These are phyloP conservation scores for Pistacia integerrima DNA, from an alignment of 345 rosid genomes.

Conservation along the genomic window DNA sequence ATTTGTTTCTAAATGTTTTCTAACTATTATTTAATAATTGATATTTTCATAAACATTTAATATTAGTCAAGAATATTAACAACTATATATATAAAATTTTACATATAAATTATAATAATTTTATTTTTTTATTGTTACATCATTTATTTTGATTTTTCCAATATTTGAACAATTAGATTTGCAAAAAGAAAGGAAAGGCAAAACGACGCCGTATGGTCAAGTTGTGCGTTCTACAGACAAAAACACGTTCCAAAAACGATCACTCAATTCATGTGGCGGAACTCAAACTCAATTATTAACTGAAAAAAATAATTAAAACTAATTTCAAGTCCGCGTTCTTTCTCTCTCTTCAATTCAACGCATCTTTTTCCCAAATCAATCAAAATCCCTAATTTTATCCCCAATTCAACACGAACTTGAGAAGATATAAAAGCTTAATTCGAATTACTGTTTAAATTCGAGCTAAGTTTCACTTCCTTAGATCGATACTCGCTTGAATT, in stretches of 20 bases:
- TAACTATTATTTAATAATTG: too few species aligned
- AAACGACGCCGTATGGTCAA: background rate
- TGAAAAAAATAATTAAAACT: constrained; percentile 21
- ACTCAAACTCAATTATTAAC: constrained; percentile 38
- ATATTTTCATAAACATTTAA: too few species aligned
- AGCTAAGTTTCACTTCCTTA: background rate
- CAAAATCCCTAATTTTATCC: constrained; percentile 21
- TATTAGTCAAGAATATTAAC: too few species aligned
- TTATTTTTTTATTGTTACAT: too few species aligned
- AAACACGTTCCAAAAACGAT: constrained; percentile 5
- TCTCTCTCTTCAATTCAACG: constrained; percentile 22
- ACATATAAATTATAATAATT: too few species aligned
- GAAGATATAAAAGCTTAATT: background rate
- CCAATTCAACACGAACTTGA: background rate
- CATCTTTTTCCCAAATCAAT: constrained; percentile 4
- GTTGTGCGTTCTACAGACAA: background rate
- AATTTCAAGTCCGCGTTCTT: constrained; percentile 44
- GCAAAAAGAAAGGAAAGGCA: too few species aligned
- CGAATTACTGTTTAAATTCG: background rate
- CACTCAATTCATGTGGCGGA: constrained; percentile 20
- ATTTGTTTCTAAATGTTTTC: too few species aligned
- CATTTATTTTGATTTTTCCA: too few species aligned
- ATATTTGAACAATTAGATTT: too few species aligned
- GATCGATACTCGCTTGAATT: background rate
- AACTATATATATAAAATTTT: too few species aligned